Evolutionary conservation across 192 early-diverging fungal species (phyloP).

Genomic region (Coemansia sp.): DNA sequence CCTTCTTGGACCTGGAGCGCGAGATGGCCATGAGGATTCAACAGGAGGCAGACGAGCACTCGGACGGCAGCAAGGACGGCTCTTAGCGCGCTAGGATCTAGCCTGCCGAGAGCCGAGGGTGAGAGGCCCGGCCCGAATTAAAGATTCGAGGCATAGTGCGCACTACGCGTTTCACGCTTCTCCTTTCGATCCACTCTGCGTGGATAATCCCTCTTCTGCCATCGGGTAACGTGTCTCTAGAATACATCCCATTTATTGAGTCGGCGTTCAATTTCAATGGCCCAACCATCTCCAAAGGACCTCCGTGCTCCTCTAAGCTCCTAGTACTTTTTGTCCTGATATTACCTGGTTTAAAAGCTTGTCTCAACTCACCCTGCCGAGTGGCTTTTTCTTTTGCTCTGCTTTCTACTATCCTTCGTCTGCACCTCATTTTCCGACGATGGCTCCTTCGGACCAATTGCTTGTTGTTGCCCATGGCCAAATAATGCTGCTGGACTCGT

Average conservation of each 20-base stretch:
- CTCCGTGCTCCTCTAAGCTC: not conserved
- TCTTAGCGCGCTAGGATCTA: not conserved
- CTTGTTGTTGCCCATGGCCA: constrained; percentile 14
- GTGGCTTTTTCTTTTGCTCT: not conserved
- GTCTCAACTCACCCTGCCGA: not conserved
- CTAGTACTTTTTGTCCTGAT: not conserved
- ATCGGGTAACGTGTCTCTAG: too few species aligned
- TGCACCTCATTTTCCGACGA: not conserved
- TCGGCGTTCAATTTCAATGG: not conserved
- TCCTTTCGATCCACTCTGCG: not conserved
- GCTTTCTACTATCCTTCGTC: not conserved
- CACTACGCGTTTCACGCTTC: not conserved
- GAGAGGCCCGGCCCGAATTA: not conserved
- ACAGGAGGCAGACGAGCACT: constrained; percentile 27
- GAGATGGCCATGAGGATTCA: constrained; percentile 41
- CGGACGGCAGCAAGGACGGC: not conserved
- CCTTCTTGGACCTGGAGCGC: constrained; percentile 51
- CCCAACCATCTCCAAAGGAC: too few species aligned
- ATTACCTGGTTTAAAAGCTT: not conserved
- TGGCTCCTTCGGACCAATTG: not conserved
- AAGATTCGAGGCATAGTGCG: not conserved
- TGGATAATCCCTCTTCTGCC: not conserved
- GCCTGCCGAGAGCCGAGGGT: not conserved
- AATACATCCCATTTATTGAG: too few species aligned
- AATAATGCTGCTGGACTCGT: constrained; percentile 41